Conservation (phyloP, 805 yeast genomes). For the Ogataea nitratoaversa region DNA sequence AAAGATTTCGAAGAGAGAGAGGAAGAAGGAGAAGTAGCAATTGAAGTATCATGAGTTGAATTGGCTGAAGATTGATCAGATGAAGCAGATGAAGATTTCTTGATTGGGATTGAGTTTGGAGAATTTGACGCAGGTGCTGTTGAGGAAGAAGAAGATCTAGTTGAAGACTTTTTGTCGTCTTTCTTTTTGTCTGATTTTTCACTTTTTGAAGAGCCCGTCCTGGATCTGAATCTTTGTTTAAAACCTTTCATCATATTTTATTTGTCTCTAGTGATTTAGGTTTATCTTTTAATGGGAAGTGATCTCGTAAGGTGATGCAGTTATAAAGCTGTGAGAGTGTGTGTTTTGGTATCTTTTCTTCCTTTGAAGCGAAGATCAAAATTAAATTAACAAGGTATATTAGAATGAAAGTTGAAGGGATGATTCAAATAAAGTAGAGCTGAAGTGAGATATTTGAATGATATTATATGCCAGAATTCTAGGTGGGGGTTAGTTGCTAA, state of each 20-base stretch:
- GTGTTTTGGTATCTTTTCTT: too few relatives aligned
- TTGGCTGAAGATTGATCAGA: conserved; percentile 15
- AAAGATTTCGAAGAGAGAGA: conserved; percentile 17
- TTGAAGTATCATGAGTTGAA: conserved; percentile 15
- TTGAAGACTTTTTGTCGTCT: conserved; percentile 26
- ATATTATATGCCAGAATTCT: too few relatives aligned
- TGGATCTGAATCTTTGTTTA: conserved; percentile 51
- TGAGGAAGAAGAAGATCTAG: conserved; percentile 12
- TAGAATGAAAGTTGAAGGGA: too few relatives aligned
- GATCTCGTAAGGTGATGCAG: too few relatives aligned
- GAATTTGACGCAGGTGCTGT: conserved; percentile 7
- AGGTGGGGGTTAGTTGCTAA: too few relatives aligned
- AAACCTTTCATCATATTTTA: conserved; percentile 68
- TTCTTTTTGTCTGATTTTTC: conserved; percentile 41
- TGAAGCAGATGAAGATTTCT: conserved; percentile 12
- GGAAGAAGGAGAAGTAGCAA: conserved; percentile 19
- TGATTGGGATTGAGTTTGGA: conserved; percentile 12
- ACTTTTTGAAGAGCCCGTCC: conserved; percentile 29
- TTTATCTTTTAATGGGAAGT: too few relatives aligned
- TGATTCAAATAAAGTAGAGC: too few relatives aligned
- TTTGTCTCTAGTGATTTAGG: background rate
- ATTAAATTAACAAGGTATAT: too few relatives aligned
- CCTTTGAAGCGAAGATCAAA: too few relatives aligned
- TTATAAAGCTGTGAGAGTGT: too few relatives aligned
- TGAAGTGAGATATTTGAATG: too few relatives aligned